Evolutionary conservation across 148 eudicot species (phyloP).

Genomic region (Polygonum maritimum): DNA sequence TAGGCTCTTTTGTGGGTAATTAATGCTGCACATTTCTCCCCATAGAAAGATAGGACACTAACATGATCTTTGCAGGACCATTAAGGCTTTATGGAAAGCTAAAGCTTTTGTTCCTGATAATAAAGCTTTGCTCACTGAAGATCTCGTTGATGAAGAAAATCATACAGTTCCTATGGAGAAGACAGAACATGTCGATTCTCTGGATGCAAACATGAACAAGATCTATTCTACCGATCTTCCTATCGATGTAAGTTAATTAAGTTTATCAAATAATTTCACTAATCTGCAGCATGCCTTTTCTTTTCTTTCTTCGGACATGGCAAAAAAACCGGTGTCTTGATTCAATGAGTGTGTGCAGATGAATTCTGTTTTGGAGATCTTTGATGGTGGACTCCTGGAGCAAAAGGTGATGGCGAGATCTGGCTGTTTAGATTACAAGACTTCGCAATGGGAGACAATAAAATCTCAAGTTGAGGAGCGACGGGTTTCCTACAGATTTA

Average conservation of each 20-base stretch:
- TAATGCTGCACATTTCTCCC: background rate
- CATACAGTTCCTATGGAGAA: slow-evolving; percentile 26
- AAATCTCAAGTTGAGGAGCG: slow-evolving; percentile 49
- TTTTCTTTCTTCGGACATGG: no score
- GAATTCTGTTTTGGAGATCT: slow-evolving; percentile 51
- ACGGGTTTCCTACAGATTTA: slow-evolving; percentile 52
- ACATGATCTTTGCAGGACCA: slow-evolving; percentile 41
- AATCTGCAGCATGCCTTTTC: background rate
- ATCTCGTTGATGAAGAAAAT: slow-evolving; percentile 45
- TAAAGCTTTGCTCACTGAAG: slow-evolving; percentile 47
- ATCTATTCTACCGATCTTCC: slow-evolving; percentile 54
- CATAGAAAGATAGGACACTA: background rate
- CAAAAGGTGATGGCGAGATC: slow-evolving; percentile 53
- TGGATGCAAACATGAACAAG: slow-evolving; percentile 46
- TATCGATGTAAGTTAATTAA: slow-evolving; percentile 35
- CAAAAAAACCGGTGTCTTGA: no score
- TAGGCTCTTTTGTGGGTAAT: background rate
- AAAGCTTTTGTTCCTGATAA: slow-evolving; percentile 50
- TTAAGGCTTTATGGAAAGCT: slow-evolving; percentile 78
- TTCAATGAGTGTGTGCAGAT: slow-evolving; percentile 29
- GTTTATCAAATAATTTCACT: background rate
- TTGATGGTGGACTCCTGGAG: slow-evolving; percentile 72
- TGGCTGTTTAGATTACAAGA: slow-evolving; percentile 54
- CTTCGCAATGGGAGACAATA: slow-evolving; percentile 55
- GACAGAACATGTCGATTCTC: slow-evolving; percentile 27